Evolutionary conservation across 2,329 filamentous ascomycete species (phyloP), one percentile per base, ranked within the genome.

Genomic region (Grosmannia clavigera): DNA sequence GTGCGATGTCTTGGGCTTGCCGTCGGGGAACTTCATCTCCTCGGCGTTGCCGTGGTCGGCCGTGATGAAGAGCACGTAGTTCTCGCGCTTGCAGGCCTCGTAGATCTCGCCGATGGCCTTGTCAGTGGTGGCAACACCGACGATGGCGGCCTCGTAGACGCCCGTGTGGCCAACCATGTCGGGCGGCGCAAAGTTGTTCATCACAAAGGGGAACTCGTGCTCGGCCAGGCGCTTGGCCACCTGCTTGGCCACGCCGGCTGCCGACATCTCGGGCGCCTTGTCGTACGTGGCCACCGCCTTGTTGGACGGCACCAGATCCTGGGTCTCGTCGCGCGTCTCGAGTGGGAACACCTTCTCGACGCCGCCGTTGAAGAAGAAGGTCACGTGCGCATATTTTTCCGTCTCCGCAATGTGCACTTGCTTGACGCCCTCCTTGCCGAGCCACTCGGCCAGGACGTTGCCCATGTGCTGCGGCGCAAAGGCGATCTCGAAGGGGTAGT

Each of bases 81-180:
- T 87, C 71, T 92, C 82, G 80, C 94, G 86, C 82, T 95, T 95
- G 82, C 92, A 97, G 57, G 85, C 86, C 69, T 97, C 92, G 70
- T 90, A 91, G 68, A 99, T 92, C 72, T 86, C 84, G 68, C 90
- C 91, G 68, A 99, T 99, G 59, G 89, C 92, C 78, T 88, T 89
- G 74, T 99, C 94, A 14, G 94, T 99, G 66, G 92, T 86, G 66
- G 85, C 80, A 67, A 87, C 87, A 68, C 86, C 94, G 69, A 94
- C 71, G 64, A 99, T 86, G 61, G 94, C 94, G 35, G 94, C 92
- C 68, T 97, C 87, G 76, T 97, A 97, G 62, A 96, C 91, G 71
- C 94, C 94, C 12, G 94, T 99, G 79, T 99, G 94, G 67, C 94
- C 94, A 65, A 99, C 94, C 94, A 99, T 99, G 77, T 99, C 94